These are phyloP conservation scores for Strobilomyces confusus DNA, from an alignment of 768 basidiomycete species.

Conservation along the genomic window DNA sequence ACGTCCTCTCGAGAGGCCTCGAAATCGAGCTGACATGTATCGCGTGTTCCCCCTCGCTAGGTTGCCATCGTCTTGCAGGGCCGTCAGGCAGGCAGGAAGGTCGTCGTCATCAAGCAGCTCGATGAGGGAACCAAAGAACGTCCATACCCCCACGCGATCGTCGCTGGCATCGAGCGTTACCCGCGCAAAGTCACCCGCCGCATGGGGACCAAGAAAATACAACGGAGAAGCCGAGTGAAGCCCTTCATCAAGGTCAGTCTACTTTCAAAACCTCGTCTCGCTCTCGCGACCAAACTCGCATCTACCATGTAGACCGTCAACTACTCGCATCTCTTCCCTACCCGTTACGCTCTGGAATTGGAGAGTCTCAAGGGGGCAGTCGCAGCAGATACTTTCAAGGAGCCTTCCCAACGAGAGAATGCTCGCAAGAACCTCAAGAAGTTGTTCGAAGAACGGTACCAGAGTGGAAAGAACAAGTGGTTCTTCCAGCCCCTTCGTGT, in stretches of 20 bases:
- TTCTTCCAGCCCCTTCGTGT: constrained; percentile 89
- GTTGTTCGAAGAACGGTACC: constrained; percentile 92
- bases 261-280: not conserved
- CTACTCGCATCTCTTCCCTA: constrained; percentile 99
- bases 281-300: not conserved
- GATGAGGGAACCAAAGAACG: constrained; percentile 97
- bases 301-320: constrained; percentile 66
- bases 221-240: constrained; percentile 94
- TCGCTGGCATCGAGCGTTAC: constrained; percentile 97
- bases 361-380: constrained; percentile 90
- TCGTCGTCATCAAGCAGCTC: constrained; percentile 95
- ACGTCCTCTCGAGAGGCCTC: not conserved
- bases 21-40: constrained; percentile 1
- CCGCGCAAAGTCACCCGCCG: constrained; percentile 95
- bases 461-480: constrained; percentile 94
- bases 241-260: constrained; percentile 94
- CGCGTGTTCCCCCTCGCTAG: constrained; percentile 35
- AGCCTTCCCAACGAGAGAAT: constrained; percentile 91
- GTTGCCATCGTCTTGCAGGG: constrained; percentile 98
- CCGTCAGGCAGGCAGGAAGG: constrained; percentile 99
- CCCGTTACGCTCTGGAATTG: constrained; percentile 96
- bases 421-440: constrained; percentile 97
- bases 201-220: constrained; percentile 95
- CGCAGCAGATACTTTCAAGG: constrained; percentile 90
- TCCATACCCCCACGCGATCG: constrained; percentile 96